Percentiles rank a stretch among this genome's conserved stretches.
phyloP scores from a whole-genome alignment of 2,329 filamentous ascomycete species.

The Fusarium buharicum region DNA sequence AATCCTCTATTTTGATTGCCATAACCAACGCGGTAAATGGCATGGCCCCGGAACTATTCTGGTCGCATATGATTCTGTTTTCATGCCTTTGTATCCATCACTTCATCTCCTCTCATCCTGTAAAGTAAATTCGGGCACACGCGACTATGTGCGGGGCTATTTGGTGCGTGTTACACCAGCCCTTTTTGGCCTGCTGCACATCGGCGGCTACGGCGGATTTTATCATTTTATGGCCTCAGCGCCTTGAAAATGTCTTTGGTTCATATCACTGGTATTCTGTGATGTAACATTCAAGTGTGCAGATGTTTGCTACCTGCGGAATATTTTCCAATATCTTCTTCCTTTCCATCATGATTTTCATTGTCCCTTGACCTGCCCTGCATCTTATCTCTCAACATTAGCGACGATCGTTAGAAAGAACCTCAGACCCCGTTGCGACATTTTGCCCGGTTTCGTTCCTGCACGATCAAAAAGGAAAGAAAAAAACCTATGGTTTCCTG shows the following conservation, averaged over 20 bases:
- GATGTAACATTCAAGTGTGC: constrained; percentile 7
- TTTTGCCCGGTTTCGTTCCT: not conserved
- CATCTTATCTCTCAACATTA: constrained; percentile 21
- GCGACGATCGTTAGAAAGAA: not conserved
- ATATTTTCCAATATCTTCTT: constrained; percentile 17
- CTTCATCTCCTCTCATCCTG: too few relatives aligned
- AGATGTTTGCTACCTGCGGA: constrained; percentile 22
- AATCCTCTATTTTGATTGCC: not conserved
- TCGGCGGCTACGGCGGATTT: constrained; percentile 28
- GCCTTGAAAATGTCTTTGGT: constrained; percentile 1
- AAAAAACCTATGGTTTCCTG: not conserved
- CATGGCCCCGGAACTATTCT: constrained; percentile 5
- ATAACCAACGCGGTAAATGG: not conserved
- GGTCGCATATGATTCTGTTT: not conserved
- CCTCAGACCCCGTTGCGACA: not conserved
- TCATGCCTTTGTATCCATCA: not conserved
- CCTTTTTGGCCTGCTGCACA: constrained; percentile 22
- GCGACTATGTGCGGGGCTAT: constrained; percentile 25
- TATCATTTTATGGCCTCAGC: constrained; percentile 31
- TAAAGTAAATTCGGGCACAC: constrained; percentile 7
- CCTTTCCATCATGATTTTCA: constrained; percentile 12
- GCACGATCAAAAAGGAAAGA: not conserved
- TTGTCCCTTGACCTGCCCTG: constrained; percentile 25
- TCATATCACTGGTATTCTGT: constrained; percentile 4
- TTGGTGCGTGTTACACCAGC: constrained; percentile 22